Conservation (phyloP, 225 moss, liverwort and hornwort genomes). For the Polytrichum formosum region DNA sequence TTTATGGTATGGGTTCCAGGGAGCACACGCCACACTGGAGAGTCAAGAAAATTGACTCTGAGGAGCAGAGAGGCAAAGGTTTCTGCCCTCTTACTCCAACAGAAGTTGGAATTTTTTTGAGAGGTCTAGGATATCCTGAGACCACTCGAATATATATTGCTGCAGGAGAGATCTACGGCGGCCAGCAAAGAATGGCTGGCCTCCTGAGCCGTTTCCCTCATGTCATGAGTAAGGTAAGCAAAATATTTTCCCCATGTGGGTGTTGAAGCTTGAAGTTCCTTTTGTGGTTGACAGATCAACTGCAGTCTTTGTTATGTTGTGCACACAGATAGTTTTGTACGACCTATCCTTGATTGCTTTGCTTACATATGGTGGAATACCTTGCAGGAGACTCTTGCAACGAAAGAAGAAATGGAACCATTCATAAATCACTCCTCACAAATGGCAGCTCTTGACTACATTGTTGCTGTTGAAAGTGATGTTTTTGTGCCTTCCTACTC, state of each 20-base stretch:
- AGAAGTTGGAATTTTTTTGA: conserved; percentile 88
- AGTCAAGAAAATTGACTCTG: conserved; percentile 66
- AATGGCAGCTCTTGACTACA: conserved; percentile 97
- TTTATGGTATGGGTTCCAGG: conserved; percentile 26
- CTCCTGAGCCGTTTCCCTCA: conserved; percentile 68
- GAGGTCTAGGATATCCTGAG: conserved; percentile 68
- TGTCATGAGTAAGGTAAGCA: conserved; percentile 66
- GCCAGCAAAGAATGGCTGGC: conserved; percentile 62
- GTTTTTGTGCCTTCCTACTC: conserved; percentile 94
- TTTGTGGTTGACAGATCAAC: not conserved
- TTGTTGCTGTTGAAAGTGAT: conserved; percentile 85
- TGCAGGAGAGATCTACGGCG: conserved; percentile 88
- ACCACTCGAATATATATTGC: conserved; percentile 83
- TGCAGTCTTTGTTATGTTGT: not conserved
- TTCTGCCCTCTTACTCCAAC: conserved; percentile 90
- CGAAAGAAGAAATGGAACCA: conserved; percentile 69
- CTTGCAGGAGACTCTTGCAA: conserved; percentile 79
- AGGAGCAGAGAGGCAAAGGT: conserved; percentile 70
- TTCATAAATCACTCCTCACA: conserved; percentile 83
- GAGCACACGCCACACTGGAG: conserved; percentile 77
- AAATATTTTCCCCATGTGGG: not conserved
- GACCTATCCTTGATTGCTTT: not conserved
- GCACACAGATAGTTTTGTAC: too few species aligned
- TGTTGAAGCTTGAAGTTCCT: not conserved
- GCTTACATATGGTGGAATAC: conserved; percentile 3